Conservation (phyloP, 352 stramenopile species). For the Thraustotheca clavata region DNA sequence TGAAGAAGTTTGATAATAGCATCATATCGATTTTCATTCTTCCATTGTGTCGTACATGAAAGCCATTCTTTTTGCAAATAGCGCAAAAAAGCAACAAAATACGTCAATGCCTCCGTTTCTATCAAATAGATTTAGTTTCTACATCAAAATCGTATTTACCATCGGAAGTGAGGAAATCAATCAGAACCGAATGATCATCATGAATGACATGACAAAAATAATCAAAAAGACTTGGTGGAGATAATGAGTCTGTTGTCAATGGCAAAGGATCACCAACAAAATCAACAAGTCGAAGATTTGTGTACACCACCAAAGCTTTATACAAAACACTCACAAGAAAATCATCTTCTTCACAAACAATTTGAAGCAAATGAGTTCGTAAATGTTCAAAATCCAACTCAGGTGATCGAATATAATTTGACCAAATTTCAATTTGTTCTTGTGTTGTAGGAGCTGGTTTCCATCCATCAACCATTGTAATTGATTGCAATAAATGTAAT, state of each 20-base stretch:
- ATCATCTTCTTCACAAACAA: conserved; percentile 12
- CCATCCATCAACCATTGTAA: not conserved
- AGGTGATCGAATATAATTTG: not conserved
- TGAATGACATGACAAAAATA: not conserved
- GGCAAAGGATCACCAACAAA: not conserved
- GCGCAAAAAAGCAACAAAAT: conserved; percentile 3
- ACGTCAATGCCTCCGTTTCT: conserved; percentile 13
- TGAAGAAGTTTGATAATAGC: not conserved
- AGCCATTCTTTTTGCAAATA: not conserved
- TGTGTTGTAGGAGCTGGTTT: too few species aligned
- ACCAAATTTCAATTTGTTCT: too few species aligned
- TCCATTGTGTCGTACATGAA: not conserved
- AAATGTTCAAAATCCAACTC: not conserved
- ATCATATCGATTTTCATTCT: not conserved
- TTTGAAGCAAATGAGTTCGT: not conserved
- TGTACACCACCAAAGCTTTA: too few species aligned
- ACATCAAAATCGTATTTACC: not conserved
- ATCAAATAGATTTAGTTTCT: not conserved
- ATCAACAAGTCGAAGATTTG: not conserved
- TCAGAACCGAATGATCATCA: conserved; percentile 8
- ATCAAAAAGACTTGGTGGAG: conserved; percentile 1
- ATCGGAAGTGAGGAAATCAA: conserved; percentile 14
- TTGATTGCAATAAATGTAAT: not conserved
- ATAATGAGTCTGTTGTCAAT: not conserved
- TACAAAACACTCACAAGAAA: not conserved